Evolutionary conservation across 179 eudicot genomes (phyloP), one percentile per base, ranked within the genome.

Genomic region (Spergularia azorica): DNA sequence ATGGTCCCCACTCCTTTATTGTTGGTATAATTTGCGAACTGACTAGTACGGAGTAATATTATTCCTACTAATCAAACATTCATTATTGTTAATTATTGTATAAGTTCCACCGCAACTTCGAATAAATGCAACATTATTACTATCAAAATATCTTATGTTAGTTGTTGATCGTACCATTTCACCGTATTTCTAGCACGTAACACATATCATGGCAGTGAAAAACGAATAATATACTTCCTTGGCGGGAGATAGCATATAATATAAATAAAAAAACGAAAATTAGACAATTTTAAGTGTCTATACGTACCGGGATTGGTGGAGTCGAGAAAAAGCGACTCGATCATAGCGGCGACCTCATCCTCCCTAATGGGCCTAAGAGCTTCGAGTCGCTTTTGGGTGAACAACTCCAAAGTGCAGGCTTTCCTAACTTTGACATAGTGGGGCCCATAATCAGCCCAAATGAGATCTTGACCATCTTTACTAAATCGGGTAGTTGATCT

Each of bases 381-480:
- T 21, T 92, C 97, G 39, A 92, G 85, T 51, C 93, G 81, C 83
- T 88, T 92, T 7, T 86, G 88, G 26, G 97, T 77, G 63, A 92
- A 92, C 38, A 92, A 77, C 67, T 90, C 95, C 52, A 92, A 79
- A 4, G 88, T 92, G 74, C 97, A 90, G 15, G 90, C 84, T 21
- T 90, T 92, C 46, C 97, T 81, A 70, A 92, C 97, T 80, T 92
- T 92, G 6, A 92, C 95, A 75, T 92, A 92, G 56, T 92, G 97
- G 26, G 97, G 93, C 20, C 97, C 97, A 74, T 90, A 92, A 77
- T 92, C 96, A 4, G 97, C 89, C 97, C 97, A 92, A 16, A 92
- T 92, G 46, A 92, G 84, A 60, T 92, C 97, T 76, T 83, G 43
- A 10, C 97, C 97, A 54, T 87, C 78, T 52, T 85, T 82, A 58